Evolutionary conservation across 2,329 filamentous ascomycete species (phyloP), one percentile per base, ranked within the genome.

Genomic region (Raffaelea deltoideospora): DNA sequence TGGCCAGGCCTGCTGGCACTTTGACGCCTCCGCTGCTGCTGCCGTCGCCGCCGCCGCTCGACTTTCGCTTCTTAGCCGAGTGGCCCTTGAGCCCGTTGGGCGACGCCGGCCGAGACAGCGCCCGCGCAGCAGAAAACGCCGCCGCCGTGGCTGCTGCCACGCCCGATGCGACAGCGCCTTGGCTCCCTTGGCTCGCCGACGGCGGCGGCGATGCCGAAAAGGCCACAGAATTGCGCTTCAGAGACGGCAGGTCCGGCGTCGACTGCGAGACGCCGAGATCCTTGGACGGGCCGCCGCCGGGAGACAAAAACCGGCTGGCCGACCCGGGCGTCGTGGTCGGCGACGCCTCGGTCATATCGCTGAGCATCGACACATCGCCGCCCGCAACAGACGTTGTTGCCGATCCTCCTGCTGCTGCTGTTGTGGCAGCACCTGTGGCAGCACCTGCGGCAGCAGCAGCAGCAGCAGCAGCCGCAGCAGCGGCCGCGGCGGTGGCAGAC

Each of bases 1-100:
- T 93, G 8, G 78, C 71, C 47, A 93, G 58, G 14, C 72, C 76
- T 15, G 70, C 75, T 1, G 84, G 81, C 13, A 92, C 61, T 53
- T 83, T 83, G 24, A 63, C 57, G 14, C n/a, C n/a, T n/a, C n/a
- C n/a, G n/a, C n/a, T n/a, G n/a, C n/a, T n/a, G n/a, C n/a, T n/a
- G n/a, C n/a, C n/a, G n/a, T n/a, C n/a, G n/a, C 72, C 70, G 29
- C 68, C 41, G 1, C 28, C 68, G 52, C 78, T 86, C 6, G 79
- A 76, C 55, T 93, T 94, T 43, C 86, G 72, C 59, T 86, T 86
- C 64, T 92, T 94, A 31, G 73, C 69, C 24, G 66, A 65, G 2
- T 80, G 80, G 1, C 75, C 79, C 23, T 66, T 59, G 36, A 75
- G 67, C 13, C 67, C 72, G 34, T 59, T 69, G 1, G 84, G 82